Percentiles rank a stretch among this genome's conserved stretches.
Evolutionary conservation across 108 stramenopile genomes (phyloP).

Genomic region (Skeletonema costatum): DNA sequence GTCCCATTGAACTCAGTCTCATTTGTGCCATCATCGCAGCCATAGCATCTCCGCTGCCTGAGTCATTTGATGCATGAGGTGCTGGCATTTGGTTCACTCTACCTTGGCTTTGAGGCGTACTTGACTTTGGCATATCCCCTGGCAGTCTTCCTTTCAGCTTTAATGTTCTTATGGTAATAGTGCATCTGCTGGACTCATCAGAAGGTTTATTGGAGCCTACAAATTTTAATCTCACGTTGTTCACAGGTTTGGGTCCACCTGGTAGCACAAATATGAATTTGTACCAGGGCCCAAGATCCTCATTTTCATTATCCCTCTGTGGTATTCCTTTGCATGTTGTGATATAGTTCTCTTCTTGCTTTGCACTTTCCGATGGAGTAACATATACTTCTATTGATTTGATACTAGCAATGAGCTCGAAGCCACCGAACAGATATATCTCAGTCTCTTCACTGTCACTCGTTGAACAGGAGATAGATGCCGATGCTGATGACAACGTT

Average conservation of each 20-base stretch:
- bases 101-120: neutral
- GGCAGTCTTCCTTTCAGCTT: conserved; percentile 37
- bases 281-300: conserved; percentile 2
- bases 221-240: conserved; percentile 33
- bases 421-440: conserved; percentile 43
- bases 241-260: conserved; percentile 37
- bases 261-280: conserved; percentile 42
- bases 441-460: neutral
- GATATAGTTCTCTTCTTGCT: conserved; percentile 20
- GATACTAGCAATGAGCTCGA: conserved; percentile 37
- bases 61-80: neutral
- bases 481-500: neutral
- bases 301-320: conserved; percentile 18
- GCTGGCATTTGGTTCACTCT: neutral
- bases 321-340: conserved; percentile 49
- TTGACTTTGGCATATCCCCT: conserved; percentile 3
- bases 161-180: conserved; percentile 25
- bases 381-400: conserved; percentile 31
- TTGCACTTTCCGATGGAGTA: neutral
- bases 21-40: conserved; percentile 38
- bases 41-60: conserved; percentile 1
- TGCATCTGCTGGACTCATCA: neutral
- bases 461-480: conserved; percentile 8
- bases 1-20: conserved; percentile 1
- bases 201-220: neutral